A percentile compares a stretch with the other conserved stretches of the same genome.
phyloP scores from a whole-genome alignment of 73 alveolate species.

The Uronychia setigera region DNA sequence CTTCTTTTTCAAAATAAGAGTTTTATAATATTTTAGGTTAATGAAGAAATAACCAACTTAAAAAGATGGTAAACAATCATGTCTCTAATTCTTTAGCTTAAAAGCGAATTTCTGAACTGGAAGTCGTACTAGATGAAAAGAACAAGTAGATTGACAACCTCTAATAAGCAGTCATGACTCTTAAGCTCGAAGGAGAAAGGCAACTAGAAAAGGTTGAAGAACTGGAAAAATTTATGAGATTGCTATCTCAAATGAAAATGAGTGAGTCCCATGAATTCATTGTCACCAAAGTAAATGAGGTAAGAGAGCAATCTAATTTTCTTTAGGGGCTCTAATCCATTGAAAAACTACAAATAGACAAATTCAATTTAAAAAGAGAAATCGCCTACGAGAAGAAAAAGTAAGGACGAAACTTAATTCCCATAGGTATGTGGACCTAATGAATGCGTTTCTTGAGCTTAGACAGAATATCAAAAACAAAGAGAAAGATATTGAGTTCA shows the following conservation, averaged over 20 bases:
- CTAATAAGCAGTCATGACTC: not conserved
- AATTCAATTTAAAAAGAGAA: constrained; percentile 29
- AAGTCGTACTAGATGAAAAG: not conserved
- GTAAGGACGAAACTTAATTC: not conserved
- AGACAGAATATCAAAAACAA: constrained; percentile 14
- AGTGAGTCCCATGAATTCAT: not conserved
- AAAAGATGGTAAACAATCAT: not conserved
- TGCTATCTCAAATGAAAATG: not conserved
- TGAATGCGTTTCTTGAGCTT: constrained; percentile 34
- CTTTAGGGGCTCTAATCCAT: not conserved
- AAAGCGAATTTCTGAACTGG: not conserved
- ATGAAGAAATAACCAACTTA: not conserved
- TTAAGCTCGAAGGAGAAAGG: not conserved
- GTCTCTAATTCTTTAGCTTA: not conserved
- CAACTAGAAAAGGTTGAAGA: not conserved
- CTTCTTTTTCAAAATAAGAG: not conserved
- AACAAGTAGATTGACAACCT: not conserved
- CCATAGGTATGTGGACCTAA: constrained; percentile 38
- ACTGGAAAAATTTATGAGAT: not conserved
- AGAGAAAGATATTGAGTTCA: constrained; percentile 18
- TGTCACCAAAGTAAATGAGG: not conserved
- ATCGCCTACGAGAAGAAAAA: constrained; percentile 40
- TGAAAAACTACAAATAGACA: constrained; percentile 33
- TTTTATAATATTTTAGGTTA: too few species aligned
- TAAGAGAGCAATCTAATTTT: not conserved